These are phyloP conservation scores for Russula sp. DNA, from an alignment of 768 basidiomycete species.

Conservation along the genomic window DNA sequence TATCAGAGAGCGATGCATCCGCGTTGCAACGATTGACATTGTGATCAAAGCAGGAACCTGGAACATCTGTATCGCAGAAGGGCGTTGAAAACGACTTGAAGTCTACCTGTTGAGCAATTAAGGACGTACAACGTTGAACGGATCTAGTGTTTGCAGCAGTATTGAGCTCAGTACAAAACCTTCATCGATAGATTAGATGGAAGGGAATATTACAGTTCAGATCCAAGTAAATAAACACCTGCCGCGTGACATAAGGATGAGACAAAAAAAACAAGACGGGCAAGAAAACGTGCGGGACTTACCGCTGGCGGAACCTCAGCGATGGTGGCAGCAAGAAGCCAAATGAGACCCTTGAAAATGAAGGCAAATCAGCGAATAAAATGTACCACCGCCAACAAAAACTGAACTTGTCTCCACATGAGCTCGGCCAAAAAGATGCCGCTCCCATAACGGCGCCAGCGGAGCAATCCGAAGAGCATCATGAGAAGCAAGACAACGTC, in stretches of 20 bases:
- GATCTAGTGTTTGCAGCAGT: neutral
- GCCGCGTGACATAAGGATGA: neutral
- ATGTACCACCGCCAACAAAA: neutral
- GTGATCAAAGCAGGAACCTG: neutral
- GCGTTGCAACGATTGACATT: neutral
- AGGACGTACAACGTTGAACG: neutral
- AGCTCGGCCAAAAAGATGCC: neutral
- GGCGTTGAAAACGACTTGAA: neutral
- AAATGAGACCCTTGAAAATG: neutral
- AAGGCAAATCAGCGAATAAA: neutral
- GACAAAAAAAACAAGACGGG: neutral
- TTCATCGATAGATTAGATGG: neutral
- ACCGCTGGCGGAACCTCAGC: neutral
- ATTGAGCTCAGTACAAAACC: neutral
- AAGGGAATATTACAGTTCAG: neutral
- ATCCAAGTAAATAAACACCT: neutral
- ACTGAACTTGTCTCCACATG: constrained; percentile 7
- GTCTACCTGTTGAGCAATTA: neutral
- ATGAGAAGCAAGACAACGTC: constrained; percentile 5
- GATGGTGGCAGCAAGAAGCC: neutral
- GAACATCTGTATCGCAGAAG: neutral
- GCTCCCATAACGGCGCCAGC: neutral
- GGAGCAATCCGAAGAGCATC: constrained; percentile 13
- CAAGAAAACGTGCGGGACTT: neutral
- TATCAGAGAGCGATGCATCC: neutral